These are phyloP conservation scores for Chalaropsis ovoidea DNA, from an alignment of 2,329 filamentous ascomycete species.

Conservation along the genomic window DNA sequence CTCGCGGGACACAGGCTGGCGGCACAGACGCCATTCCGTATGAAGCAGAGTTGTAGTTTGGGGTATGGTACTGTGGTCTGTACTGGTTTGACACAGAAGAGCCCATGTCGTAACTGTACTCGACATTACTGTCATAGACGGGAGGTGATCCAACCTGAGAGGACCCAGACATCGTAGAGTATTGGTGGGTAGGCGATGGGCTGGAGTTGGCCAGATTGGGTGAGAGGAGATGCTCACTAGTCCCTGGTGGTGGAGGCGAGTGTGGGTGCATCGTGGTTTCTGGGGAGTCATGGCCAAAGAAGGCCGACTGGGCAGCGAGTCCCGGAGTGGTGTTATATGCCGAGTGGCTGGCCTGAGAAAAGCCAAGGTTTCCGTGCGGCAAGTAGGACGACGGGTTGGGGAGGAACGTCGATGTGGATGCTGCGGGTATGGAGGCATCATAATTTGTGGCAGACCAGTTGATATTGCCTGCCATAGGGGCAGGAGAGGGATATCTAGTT, in stretches of 20 bases:
- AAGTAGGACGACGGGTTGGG: not conserved
- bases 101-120: conserved; percentile 7
- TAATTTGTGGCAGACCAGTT: not conserved
- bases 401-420: not conserved
- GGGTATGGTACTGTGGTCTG: conserved; percentile 1
- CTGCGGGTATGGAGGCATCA: not conserved
- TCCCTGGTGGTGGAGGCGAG: not conserved
- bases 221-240: not conserved
- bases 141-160: conserved; percentile 3
- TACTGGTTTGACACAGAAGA: conserved; percentile 9
- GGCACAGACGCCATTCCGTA: conserved; percentile 11
- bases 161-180: conserved; percentile 5
- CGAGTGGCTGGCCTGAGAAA: conserved; percentile 5
- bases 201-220: conserved; percentile 6
- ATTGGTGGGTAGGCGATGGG: conserved; percentile 5
- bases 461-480: not conserved
- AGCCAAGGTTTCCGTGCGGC: not conserved
- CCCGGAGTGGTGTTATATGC: conserved; percentile 4
- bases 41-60: not conserved
- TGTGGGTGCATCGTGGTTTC: conserved; percentile 5
- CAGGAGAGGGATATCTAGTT: not conserved
- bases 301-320: conserved; percentile 9
- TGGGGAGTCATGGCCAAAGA: conserved; percentile 5
- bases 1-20: conserved; percentile 9
- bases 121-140: conserved; percentile 2